Base-by-base conservation (phyloP, 2,329 filamentous ascomycete genomes). In the Talaromyces islandicus region DNA sequence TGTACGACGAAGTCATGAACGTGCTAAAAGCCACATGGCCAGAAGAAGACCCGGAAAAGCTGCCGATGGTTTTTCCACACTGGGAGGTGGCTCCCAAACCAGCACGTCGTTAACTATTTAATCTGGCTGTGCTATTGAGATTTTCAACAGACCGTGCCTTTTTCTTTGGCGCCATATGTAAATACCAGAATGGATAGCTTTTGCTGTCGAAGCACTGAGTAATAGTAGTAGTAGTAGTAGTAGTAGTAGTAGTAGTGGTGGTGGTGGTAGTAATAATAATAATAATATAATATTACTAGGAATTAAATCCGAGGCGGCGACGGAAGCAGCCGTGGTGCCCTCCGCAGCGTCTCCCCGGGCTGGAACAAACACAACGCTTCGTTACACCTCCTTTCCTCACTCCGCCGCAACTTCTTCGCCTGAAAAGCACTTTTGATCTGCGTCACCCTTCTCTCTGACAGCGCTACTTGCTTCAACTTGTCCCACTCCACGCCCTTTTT, bases 1-100 rank as follows among this genome's bases (percentile, higher is more conserved):
- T 87, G 38, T 85, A 78, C 63, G 72, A 80, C 6, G 80, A 83
- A 64, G 64, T 86, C 38, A 79, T 83, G 71, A 76, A 78, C 56
- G 66, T 80, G 10, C 82, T 88, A 62, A 67, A 69, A 51, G 65
- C 73, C 53, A 73, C 77, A 29, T 84, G 81, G 75, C 84, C 85
- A 1, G 83, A 86, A 57, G 77, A 84, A 61, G 68, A 73, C 29
- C 83, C 84, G 1, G 80, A 81, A 46, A 74, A 74, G 7, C 69
- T 86, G 25, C 78, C 79, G 0, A 77, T 79, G 67, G 75, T 84
- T 5, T 78, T 85, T 60, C 85, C 85, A 10, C 65, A 70, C 2
- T 87, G 83, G 83, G 75, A 77, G 21, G 68, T 72, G 10, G 75
- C 75, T 38, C 75, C 75, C 17, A 74, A 71, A 70, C 75, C 35